Evolutionary conservation across 768 basidiomycete species (phyloP), one percentile per base, ranked within the genome.

Genomic region (Kwoniella botswanensis): DNA sequence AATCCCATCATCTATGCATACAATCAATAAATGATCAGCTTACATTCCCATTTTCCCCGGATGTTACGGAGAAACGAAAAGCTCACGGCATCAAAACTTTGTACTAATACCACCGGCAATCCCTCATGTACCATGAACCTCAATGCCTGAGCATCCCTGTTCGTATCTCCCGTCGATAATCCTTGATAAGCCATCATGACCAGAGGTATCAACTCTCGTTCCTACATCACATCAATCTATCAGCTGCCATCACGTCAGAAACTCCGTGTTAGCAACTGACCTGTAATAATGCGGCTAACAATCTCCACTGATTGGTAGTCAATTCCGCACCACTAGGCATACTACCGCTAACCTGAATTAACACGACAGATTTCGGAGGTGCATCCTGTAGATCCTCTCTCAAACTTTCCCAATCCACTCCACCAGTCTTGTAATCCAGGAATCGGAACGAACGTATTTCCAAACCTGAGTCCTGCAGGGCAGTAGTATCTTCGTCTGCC

Each of bases 311-410:
- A 24, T 76, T 63, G 10, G 72, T 71, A 21, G 75, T 74, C 50
- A 81, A 55, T 53, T 82, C 79, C 29, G 76, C 74, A 4, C 82
- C 82, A 46, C 94, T 95, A 0, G 82, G 84, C 61, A 74, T 74
- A 50, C 67, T 79, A 11, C 82, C 82, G 60, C 80, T 76, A 21
- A 79, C 74, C 60, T 81, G 74, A 21, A 99, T 86, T 70, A 98
- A 88, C 15, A 98, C 92, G 73, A 96, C 89, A 44, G 94, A 89
- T 67, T 75, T 76, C 2, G 73, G 65, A 18, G 89, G 86, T 9
- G 81, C 82, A 79, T 91, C 89, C 2, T 93, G 52, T 15, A 83
- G 41, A 67, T 83, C 82, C 24, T 79, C 79, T 52, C 77, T 71
- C 69, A 82, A 63, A 22, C 78, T 77, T 35, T 78, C 79, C 76